Conservation (phyloP, 192 early-diverging fungal genomes). For the Coemansia sp. region DNA sequence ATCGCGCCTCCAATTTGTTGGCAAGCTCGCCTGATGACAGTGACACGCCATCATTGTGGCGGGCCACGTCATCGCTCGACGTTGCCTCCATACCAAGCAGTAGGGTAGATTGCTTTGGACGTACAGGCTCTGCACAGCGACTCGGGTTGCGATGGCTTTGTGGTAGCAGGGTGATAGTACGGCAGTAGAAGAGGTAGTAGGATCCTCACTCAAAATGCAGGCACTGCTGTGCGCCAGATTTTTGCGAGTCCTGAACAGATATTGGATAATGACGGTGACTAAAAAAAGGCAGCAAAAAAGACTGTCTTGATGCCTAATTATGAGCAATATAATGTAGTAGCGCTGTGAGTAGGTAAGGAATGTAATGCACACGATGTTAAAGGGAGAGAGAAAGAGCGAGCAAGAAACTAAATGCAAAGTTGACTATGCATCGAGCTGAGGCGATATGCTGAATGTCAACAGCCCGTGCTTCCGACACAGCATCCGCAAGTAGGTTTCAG, state of each 20-base stretch:
- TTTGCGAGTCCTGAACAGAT: not conserved
- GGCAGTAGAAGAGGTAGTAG: not conserved
- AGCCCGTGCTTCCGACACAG: not conserved
- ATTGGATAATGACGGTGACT: not conserved
- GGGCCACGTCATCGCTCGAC: conserved; percentile 47
- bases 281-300: not conserved
- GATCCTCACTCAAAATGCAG: not conserved
- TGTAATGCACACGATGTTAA: not conserved
- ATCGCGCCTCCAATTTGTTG: conserved; percentile 57
- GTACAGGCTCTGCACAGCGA: not conserved
- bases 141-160: not conserved
- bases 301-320: not conserved
- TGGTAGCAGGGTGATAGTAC: not conserved
- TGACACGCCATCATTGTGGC: conserved; percentile 49
- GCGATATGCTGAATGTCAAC: not conserved
- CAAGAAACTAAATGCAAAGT: not conserved
- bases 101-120: not conserved
- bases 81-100: conserved; percentile 28
- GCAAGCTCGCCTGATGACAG: conserved; percentile 40
- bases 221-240: not conserved
- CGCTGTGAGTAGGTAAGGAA: not conserved
- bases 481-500: conserved; percentile 6
- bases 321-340: not conserved
- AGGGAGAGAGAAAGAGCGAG: not conserved
- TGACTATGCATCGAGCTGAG: not conserved